These are phyloP conservation scores for Saitozyma podzolica DNA, from an alignment of 768 basidiomycete species.

Conservation along the genomic window DNA sequence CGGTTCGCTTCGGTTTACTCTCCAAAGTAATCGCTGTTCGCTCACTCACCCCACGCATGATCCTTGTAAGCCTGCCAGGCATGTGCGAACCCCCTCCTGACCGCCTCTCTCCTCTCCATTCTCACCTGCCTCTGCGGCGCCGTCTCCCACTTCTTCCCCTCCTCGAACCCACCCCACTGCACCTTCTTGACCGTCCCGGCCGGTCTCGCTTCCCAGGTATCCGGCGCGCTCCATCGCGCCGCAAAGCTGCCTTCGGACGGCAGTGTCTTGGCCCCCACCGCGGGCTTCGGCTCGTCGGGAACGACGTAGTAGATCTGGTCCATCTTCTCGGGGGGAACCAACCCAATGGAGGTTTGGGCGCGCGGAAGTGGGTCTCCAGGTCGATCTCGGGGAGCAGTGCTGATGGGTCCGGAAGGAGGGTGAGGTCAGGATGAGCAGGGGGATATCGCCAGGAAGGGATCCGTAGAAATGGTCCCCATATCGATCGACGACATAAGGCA, in stretches of 20 bases:
- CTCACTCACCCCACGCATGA: constrained; percentile 49
- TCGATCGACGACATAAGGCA: constrained; percentile 10
- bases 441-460: neutral
- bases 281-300: too few species aligned
- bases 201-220: too few species aligned
- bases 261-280: too few species aligned
- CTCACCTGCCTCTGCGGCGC: constrained; percentile 25
- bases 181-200: constrained; percentile 19
- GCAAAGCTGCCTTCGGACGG: too few species aligned
- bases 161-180: constrained; percentile 36
- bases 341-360: constrained; percentile 6
- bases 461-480: constrained; percentile 11
- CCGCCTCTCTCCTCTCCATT: constrained; percentile 46
- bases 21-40: too few species aligned
- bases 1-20: too few species aligned
- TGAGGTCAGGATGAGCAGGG: constrained; percentile 34
- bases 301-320: too few species aligned
- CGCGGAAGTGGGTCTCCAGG: constrained; percentile 7
- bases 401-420: constrained; percentile 16
- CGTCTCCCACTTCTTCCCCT: constrained; percentile 23
- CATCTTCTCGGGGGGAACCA: too few species aligned
- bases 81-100: constrained; percentile 46
- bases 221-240: too few species aligned
- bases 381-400: constrained; percentile 31
- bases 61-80: constrained; percentile 52